Evolutionary conservation across 2,329 filamentous ascomycete species (phyloP).

Genomic region (Parascedosporium putredinis): DNA sequence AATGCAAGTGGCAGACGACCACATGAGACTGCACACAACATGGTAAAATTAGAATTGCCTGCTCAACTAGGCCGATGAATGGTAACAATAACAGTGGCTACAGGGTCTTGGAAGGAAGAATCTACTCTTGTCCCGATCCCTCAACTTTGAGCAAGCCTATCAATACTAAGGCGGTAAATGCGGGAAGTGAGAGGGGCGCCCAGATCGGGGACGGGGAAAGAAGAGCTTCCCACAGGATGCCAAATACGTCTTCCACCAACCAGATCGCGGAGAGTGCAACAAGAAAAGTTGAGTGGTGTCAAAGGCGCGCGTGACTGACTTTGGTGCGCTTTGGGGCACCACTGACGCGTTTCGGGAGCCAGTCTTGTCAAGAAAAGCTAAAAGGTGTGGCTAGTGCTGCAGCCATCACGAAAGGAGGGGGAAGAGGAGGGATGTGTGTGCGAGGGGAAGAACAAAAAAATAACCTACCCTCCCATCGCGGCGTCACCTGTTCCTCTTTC

Average conservation of each 20-base stretch:
- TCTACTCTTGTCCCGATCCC: too few species aligned
- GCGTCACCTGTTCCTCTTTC: background rate
- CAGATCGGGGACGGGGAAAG: background rate
- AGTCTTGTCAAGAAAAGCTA: background rate
- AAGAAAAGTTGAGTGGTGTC: background rate
- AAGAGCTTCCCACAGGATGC: background rate
- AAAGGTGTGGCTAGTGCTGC: background rate
- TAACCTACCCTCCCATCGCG: background rate
- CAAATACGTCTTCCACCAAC: too few species aligned
- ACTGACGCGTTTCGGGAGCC: background rate
- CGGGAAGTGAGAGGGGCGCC: background rate
- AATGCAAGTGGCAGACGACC: background rate
- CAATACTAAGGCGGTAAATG: background rate
- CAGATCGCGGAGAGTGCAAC: too few species aligned
- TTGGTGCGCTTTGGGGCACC: background rate
- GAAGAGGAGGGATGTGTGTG: background rate
- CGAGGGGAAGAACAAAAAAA: too few species aligned
- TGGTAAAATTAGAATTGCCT: background rate
- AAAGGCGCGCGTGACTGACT: background rate
- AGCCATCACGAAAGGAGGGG: background rate
- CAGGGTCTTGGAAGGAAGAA: too few species aligned
- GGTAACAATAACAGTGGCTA: background rate
- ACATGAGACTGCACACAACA: background rate
- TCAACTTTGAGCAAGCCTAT: too few species aligned
- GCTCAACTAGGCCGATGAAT: background rate